Conservation (phyloP, 768 basidiomycete genomes). For the Leccinellum albellum region DNA sequence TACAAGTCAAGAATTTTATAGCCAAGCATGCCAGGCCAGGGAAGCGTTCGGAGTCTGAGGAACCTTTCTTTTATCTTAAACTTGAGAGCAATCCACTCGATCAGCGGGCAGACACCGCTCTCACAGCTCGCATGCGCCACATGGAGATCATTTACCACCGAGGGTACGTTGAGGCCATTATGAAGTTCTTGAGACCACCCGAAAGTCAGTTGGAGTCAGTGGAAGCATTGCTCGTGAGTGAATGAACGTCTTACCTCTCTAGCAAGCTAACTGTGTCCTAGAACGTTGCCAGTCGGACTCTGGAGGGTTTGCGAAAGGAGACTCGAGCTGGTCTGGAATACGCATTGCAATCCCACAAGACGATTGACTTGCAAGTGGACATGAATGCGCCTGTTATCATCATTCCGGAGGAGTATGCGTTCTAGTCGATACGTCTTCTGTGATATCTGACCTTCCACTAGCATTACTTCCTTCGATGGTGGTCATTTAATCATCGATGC, state of each 20-base stretch:
- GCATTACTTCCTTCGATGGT: constrained; percentile 71
- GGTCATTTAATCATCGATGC: constrained; percentile 92
- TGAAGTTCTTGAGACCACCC: constrained; percentile 89
- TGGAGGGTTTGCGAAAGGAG: constrained; percentile 91
- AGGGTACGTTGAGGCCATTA: constrained; percentile 90
- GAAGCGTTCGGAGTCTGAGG: constrained; percentile 30
- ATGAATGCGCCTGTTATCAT: constrained; percentile 97
- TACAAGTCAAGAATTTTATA: constrained; percentile 61
- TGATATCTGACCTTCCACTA: constrained; percentile 31
- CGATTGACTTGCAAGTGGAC: constrained; percentile 93
- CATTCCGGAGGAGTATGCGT: constrained; percentile 81
- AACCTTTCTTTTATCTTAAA: constrained; percentile 84
- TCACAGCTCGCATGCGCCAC: constrained; percentile 87
- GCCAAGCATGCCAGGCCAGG: constrained; percentile 34
- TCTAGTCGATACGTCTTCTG: constrained; percentile 13
- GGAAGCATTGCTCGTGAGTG: constrained; percentile 78
- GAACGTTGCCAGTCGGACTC: constrained; percentile 88
- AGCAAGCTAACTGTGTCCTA: constrained; percentile 27
- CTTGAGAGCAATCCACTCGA: constrained; percentile 92
- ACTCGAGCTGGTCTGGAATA: constrained; percentile 92
- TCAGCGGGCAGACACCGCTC: constrained; percentile 83
- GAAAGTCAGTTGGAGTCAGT: constrained; percentile 94
- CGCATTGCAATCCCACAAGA: constrained; percentile 91
- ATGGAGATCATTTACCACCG: constrained; percentile 97
- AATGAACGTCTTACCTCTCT: background rate